A percentile compares a stretch with the other conserved stretches of the same genome.
Conservation (phyloP, 129 eudicot species). For the Artemisia annua region DNA sequence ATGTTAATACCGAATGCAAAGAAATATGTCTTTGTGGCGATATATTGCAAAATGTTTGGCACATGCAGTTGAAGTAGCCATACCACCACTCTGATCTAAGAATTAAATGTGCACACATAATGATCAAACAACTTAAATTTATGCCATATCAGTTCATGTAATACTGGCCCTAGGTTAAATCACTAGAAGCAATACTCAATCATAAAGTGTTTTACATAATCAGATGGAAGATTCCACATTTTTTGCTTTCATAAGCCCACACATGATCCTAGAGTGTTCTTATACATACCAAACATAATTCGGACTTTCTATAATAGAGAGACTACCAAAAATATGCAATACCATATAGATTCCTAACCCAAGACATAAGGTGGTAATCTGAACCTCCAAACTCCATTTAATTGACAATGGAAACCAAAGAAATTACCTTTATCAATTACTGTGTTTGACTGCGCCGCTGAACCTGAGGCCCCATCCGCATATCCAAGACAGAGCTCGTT, state of each 20-base stretch:
- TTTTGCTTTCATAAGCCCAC: not conserved
- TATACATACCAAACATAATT: not conserved
- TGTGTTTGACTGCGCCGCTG: slow-evolving; percentile 36
- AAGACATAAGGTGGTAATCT: no score
- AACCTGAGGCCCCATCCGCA: slow-evolving; percentile 35
- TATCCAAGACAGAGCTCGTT: slow-evolving; percentile 62
- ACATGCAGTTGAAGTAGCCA: no score
- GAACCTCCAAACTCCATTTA: no score
- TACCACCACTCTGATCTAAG: not conserved
- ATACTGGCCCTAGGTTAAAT: not conserved
- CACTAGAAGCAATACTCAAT: not conserved
- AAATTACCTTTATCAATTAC: slow-evolving; percentile 47
- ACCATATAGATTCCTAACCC: no score
- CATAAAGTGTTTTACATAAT: not conserved
- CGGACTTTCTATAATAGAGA: not conserved
- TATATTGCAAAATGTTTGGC: no score
- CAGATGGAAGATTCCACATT: not conserved
- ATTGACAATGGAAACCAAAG: not conserved
- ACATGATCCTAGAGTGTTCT: not conserved
- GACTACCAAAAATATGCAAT: no score
- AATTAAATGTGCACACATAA: not conserved
- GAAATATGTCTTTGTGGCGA: no score
- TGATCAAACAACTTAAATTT: not conserved
- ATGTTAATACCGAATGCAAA: not conserved
- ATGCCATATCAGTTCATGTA: not conserved